Percentiles rank a stretch among this genome's conserved stretches.
phyloP scores from a whole-genome alignment of 2,329 filamentous ascomycete species.

The Phialophora tarda region DNA sequence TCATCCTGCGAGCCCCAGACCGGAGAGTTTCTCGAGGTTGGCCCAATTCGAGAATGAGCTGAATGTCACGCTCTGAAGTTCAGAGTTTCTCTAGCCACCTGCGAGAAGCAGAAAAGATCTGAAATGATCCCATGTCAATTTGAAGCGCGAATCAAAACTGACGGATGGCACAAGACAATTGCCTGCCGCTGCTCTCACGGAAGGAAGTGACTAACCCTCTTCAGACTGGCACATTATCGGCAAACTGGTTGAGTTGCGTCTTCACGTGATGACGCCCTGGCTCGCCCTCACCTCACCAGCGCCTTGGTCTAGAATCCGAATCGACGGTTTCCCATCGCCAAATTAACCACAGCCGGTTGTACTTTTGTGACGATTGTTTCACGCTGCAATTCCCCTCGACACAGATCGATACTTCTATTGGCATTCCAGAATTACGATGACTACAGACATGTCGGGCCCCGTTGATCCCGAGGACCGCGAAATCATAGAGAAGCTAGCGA shows the following conservation, averaged over 20 bases:
- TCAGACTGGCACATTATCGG: neutral
- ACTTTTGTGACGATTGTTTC: neutral
- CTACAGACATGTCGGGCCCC: neutral
- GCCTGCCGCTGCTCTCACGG: neutral
- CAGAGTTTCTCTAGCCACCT: neutral
- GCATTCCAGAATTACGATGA: constrained; percentile 13
- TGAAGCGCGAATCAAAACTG: neutral
- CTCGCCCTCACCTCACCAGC: neutral
- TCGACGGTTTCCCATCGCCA: neutral
- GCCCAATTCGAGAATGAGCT: constrained; percentile 5
- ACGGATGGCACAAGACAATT: neutral
- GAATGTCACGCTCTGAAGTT: neutral
- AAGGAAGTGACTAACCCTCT: neutral
- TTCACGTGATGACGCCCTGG: neutral
- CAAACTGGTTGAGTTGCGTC: neutral
- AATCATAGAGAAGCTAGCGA: constrained; percentile 37
- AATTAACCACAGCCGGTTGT: neutral
- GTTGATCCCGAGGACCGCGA: constrained; percentile 37
- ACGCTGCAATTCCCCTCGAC: neutral
- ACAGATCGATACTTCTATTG: neutral
- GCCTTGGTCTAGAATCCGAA: neutral
- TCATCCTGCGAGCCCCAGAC: constrained; percentile 1
- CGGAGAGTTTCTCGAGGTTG: neutral
- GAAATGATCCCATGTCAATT: neutral
- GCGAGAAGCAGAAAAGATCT: neutral